Evolutionary conservation across 2,329 filamentous ascomycete species (phyloP).

Genomic region (Talaromyces sp.): DNA sequence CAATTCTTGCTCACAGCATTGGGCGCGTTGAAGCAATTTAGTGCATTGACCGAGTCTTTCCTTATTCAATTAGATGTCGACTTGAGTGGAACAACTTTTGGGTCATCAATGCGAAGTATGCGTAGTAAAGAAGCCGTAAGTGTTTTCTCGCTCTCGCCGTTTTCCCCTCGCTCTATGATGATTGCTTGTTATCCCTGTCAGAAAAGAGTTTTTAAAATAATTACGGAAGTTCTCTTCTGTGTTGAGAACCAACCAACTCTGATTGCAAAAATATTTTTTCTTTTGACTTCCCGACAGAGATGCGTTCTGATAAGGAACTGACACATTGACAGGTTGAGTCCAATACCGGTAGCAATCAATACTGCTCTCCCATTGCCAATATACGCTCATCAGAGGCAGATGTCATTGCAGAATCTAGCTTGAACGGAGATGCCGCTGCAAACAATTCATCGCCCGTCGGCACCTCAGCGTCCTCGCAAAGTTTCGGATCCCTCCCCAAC

Average conservation of each 20-base stretch:
- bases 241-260: conserved; percentile 74
- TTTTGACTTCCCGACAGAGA: not conserved
- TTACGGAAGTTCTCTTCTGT: conserved; percentile 42
- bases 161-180: conserved; percentile 62
- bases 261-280: conserved; percentile 43
- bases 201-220: conserved; percentile 58
- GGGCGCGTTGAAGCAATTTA: conserved; percentile 81
- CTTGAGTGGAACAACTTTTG: conserved; percentile 59
- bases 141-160: conserved; percentile 5
- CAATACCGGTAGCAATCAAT: not conserved
- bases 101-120: conserved; percentile 19
- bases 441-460: conserved; percentile 13
- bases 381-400: not conserved
- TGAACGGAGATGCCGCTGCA: not conserved
- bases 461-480: conserved; percentile 1
- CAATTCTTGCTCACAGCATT: conserved; percentile 88
- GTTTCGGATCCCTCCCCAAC: conserved; percentile 25
- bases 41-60: conserved; percentile 91
- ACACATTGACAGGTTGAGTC: not conserved
- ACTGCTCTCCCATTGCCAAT: not conserved
- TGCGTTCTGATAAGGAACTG: not conserved
- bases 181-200: conserved; percentile 90
- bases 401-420: not conserved
- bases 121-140: conserved; percentile 13
- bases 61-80: conserved; percentile 91